A percentile compares a stretch with the other conserved stretches of the same genome.
Conservation (phyloP, 2,329 filamentous ascomycete species). For the Colletotrichum chlorophyti region DNA sequence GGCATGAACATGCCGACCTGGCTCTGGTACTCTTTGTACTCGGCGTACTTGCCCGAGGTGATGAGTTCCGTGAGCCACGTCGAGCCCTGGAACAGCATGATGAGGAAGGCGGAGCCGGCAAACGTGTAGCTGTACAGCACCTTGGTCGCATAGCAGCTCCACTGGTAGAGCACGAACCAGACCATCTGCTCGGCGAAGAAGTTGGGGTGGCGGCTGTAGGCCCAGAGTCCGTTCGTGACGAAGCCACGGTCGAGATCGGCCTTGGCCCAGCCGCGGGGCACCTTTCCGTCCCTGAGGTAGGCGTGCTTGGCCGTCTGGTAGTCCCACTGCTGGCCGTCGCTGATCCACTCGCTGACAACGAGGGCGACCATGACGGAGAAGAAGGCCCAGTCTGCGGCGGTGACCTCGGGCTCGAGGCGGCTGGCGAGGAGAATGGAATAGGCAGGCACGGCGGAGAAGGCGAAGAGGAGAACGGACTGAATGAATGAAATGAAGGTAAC, state of each 20-base stretch:
- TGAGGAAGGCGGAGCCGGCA: conserved; percentile 70
- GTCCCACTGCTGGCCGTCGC: conserved; percentile 92
- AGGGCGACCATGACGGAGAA: conserved; percentile 55
- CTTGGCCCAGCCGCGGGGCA: conserved; percentile 69
- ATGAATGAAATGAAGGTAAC: conserved; percentile 85
- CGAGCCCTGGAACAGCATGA: conserved; percentile 87
- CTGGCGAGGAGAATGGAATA: conserved; percentile 82
- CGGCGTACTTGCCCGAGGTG: conserved; percentile 81
- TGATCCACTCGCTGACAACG: conserved; percentile 75
- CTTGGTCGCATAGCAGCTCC: conserved; percentile 79
- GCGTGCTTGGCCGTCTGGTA: conserved; percentile 82
- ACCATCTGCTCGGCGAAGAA: conserved; percentile 91
- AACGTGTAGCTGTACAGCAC: conserved; percentile 81
- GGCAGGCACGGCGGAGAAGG: conserved; percentile 76
- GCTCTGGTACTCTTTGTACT: conserved; percentile 85
- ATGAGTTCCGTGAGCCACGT: conserved; percentile 88
- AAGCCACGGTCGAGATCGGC: conserved; percentile 91
- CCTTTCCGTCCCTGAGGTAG: conserved; percentile 76
- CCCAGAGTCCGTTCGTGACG: conserved; percentile 83
- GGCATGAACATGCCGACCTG: conserved; percentile 87
- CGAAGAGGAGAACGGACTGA: conserved; percentile 83
- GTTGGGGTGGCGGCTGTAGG: conserved; percentile 90
- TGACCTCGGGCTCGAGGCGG: conserved; percentile 61
- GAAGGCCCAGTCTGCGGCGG: conserved; percentile 55
- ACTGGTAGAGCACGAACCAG: conserved; percentile 89